phyloP scores from a whole-genome alignment of 2,329 filamentous ascomycete genomes.

The Nothophaeocryptopus gaeumannii region DNA sequence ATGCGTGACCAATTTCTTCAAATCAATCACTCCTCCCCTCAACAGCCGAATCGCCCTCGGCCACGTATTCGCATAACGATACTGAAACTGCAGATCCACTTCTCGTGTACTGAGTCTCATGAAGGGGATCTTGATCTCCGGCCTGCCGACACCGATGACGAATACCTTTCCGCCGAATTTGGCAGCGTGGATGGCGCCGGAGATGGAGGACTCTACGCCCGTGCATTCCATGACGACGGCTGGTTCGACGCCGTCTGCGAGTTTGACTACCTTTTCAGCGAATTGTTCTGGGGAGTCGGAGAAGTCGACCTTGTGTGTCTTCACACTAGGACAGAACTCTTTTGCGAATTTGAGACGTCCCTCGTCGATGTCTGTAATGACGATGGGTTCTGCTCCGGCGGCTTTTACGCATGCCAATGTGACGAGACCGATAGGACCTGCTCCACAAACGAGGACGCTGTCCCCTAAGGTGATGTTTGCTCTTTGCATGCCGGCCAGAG shows the following conservation, averaged over 20 bases:
- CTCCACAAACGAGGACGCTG: constrained; percentile 83
- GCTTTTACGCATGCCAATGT: constrained; percentile 80
- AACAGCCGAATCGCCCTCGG: constrained; percentile 86
- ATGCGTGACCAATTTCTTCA: constrained; percentile 83
- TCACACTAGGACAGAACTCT: constrained; percentile 72
- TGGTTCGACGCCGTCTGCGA: constrained; percentile 77
- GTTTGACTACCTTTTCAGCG: constrained; percentile 64
- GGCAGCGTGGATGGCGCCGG: constrained; percentile 79
- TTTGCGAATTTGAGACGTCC: constrained; percentile 81
- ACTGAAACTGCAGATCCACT: constrained; percentile 94
- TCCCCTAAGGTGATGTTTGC: constrained; percentile 80
- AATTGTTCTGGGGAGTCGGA: constrained; percentile 65
- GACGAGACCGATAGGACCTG: constrained; percentile 89
- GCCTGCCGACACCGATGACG: constrained; percentile 91
- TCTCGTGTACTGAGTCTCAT: constrained; percentile 89
- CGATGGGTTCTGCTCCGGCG: constrained; percentile 83
- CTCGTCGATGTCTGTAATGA: constrained; percentile 93
- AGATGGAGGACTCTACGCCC: constrained; percentile 85
- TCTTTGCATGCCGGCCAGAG: constrained; percentile 81
- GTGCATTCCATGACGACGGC: constrained; percentile 87
- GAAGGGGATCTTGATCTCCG: constrained; percentile 93
- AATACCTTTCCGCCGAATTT: constrained; percentile 98
- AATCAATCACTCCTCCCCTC: constrained; percentile 76
- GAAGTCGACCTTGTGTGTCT: constrained; percentile 74
- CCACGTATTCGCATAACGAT: constrained; percentile 95